These are phyloP conservation scores for Carpinus fangiana DNA, from an alignment of 306 rosid genomes.

Conservation along the genomic window DNA sequence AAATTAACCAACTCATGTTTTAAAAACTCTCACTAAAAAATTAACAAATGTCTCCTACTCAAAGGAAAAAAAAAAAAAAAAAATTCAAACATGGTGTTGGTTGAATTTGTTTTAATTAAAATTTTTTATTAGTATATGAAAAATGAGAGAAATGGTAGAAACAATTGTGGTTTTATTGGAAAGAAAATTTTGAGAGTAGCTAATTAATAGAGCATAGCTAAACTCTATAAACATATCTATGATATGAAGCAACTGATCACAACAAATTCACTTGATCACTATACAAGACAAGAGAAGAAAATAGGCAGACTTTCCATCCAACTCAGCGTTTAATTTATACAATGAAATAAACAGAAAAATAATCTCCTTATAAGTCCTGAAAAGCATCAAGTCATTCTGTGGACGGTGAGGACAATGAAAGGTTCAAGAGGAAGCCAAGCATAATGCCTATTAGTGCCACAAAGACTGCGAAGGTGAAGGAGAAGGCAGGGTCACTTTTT, in stretches of 20 bases:
- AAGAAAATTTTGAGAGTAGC: too few relatives aligned
- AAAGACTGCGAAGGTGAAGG: constrained; percentile 62
- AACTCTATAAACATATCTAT: neutral
- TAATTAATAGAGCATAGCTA: too few relatives aligned
- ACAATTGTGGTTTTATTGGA: too few relatives aligned
- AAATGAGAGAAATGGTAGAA: too few relatives aligned
- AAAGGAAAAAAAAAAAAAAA: too few relatives aligned
- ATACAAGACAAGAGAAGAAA: neutral
- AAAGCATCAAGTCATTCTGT: constrained; percentile 39
- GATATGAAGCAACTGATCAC: neutral
- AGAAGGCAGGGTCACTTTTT: constrained; percentile 70
- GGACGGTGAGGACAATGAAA: constrained; percentile 65
- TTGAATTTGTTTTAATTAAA: too few relatives aligned
- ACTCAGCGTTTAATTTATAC: constrained; percentile 22
- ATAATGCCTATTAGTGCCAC: constrained; percentile 79
- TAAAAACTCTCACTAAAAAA: too few relatives aligned
- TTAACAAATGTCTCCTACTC: too few relatives aligned
- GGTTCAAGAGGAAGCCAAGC: constrained; percentile 81
- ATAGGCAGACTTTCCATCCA: constrained; percentile 13
- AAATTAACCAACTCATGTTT: too few relatives aligned
- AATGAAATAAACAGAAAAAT: constrained; percentile 16
- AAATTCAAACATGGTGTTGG: too few relatives aligned
- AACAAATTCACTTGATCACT: neutral
- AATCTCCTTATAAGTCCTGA: constrained; percentile 6
- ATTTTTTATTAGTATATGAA: too few relatives aligned